These are phyloP conservation scores for Metschnikowia picachoensis DNA, from an alignment of 805 yeast species.

Conservation along the genomic window DNA sequence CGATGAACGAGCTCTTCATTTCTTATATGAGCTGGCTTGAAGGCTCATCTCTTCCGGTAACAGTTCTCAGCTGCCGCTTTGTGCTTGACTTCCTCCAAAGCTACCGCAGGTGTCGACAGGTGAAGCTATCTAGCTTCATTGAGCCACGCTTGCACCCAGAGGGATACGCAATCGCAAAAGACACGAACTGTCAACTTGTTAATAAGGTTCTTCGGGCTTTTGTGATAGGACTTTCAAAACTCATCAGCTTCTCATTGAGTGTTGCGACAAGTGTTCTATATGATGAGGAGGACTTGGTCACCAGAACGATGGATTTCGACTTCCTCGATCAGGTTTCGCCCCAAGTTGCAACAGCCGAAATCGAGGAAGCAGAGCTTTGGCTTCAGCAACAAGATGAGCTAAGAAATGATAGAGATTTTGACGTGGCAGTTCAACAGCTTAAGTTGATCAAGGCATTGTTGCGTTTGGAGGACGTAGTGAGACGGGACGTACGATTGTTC, in stretches of 20 bases:
- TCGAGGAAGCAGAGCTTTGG: constrained; percentile 35
- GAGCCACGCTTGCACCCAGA: constrained; percentile 10
- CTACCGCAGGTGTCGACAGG: constrained; percentile 24
- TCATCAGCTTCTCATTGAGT: constrained; percentile 44
- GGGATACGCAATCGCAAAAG: background rate
- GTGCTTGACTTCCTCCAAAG: constrained; percentile 55
- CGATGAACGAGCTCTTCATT: constrained; percentile 52
- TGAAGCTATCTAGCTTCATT: constrained; percentile 8
- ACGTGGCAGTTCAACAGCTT: constrained; percentile 22
- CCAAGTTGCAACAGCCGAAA: constrained; percentile 21
- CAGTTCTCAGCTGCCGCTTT: constrained; percentile 70
- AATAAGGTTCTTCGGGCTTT: constrained; percentile 51
- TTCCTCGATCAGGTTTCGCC: constrained; percentile 25
- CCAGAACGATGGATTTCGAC: constrained; percentile 54
- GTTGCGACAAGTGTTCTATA: constrained; percentile 58
- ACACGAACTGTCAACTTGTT: constrained; percentile 26
- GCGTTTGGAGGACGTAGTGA: constrained; percentile 8
- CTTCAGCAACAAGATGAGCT: constrained; percentile 18
- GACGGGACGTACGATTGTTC: constrained; percentile 4
- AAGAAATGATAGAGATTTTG: constrained; percentile 5
- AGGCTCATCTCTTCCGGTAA: constrained; percentile 71
- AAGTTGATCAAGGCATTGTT: constrained; percentile 27
- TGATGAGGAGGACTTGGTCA: constrained; percentile 74
- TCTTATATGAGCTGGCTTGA: constrained; percentile 69
- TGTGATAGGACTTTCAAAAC: constrained; percentile 50